Percentiles rank a stretch among this genome's conserved stretches.
Evolutionary conservation across 23 red algal species (phyloP).

Genomic region (Gracilaria caudata): DNA sequence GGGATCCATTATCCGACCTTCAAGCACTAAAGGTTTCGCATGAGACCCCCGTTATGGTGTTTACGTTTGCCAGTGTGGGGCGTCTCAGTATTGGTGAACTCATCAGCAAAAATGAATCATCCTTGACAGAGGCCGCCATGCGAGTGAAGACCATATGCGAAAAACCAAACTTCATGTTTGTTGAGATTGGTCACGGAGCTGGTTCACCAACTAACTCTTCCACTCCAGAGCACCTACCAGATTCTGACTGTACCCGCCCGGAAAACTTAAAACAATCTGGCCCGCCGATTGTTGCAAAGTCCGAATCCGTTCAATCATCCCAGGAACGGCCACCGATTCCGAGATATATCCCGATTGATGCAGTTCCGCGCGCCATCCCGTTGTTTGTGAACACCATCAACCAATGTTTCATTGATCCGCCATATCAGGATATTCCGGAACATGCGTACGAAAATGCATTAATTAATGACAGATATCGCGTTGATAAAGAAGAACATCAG

Average conservation of each 20-base stretch:
- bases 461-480: conserved; percentile 21
- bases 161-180: conserved; percentile 57
- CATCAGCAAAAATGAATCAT: not conserved
- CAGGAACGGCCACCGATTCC: conserved; percentile 6
- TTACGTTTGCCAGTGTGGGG: conserved; percentile 41
- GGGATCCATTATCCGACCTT: conserved; percentile 53
- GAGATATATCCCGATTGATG: conserved; percentile 30
- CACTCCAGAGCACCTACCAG: not conserved
- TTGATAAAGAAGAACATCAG: not conserved
- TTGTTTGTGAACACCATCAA: conserved; percentile 74
- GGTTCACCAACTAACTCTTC: conserved; percentile 8
- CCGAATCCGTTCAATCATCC: not conserved
- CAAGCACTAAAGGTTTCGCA: conserved; percentile 31
- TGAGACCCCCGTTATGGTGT: conserved; percentile 62
- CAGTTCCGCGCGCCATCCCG: conserved; percentile 55
- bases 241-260: not conserved
- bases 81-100: conserved; percentile 17
- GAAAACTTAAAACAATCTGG: not conserved
- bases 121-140: conserved; percentile 25
- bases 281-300: not conserved
- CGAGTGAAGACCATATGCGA: conserved; percentile 25
- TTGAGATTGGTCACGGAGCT: conserved; percentile 61
- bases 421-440: conserved; percentile 51
- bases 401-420: conserved; percentile 60
- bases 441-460: conserved; percentile 38